Percentiles rank a stretch among this genome's conserved stretches.
phyloP scores from a whole-genome alignment of 495 filamentous ascomycete species.

The Xylaria castorea region DNA sequence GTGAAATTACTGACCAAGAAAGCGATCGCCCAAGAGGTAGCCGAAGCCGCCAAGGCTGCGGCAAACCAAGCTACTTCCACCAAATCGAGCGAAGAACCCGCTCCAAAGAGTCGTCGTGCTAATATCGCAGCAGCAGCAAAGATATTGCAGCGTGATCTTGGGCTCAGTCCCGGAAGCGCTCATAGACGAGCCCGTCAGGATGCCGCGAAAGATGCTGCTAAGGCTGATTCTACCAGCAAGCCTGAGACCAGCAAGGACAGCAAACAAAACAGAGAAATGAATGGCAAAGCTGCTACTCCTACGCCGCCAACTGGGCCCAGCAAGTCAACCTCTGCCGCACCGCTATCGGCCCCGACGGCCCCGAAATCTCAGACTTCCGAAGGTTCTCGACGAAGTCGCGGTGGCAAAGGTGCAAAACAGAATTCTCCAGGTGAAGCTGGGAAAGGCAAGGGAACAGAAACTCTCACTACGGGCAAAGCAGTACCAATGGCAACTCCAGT shows the following conservation, averaged over 20 bases:
- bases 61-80: constrained; percentile 43
- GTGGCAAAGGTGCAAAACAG: constrained; percentile 45
- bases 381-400: constrained; percentile 34
- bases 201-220: constrained; percentile 57
- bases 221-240: constrained; percentile 25
- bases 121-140: constrained; percentile 77
- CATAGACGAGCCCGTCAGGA: constrained; percentile 60
- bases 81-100: constrained; percentile 41
- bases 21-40: constrained; percentile 58
- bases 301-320: constrained; percentile 32
- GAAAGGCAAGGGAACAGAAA: constrained; percentile 38
- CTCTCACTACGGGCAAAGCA: constrained; percentile 34
- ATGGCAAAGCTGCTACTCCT: constrained; percentile 45
- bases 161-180: constrained; percentile 70
- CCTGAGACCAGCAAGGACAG: constrained; percentile 22
- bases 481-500: constrained; percentile 37
- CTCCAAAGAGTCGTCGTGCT: constrained; percentile 62
- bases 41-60: constrained; percentile 52
- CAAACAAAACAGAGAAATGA: constrained; percentile 45
- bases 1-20: constrained; percentile 82
- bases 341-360: constrained; percentile 37
- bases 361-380: constrained; percentile 39
- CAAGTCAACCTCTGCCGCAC: constrained; percentile 33
- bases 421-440: constrained; percentile 36
- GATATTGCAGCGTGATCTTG: constrained; percentile 89